Conservation (phyloP, 75 land plant genomes). For the Chamaecyparis obtusa region DNA sequence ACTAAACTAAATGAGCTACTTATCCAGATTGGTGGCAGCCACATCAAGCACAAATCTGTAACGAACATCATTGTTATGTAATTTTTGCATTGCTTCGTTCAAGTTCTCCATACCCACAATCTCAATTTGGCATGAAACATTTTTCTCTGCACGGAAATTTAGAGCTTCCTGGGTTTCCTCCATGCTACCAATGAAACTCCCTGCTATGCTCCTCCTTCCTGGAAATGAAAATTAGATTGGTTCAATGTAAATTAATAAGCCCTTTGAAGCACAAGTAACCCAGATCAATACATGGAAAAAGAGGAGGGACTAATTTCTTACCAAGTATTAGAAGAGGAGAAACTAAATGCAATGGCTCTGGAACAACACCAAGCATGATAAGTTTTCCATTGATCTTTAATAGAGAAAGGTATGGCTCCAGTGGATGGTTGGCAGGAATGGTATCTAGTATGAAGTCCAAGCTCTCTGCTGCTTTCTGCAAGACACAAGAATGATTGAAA, state of each 20-base stretch:
- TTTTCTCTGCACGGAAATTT: constrained; percentile 56
- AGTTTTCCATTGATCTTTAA: no score
- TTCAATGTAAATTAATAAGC: background rate
- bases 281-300: background rate
- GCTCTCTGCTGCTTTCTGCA: no score
- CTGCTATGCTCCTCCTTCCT: constrained; percentile 65
- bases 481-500: no score
- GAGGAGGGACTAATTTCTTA: constrained; percentile 10
- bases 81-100: constrained; percentile 66
- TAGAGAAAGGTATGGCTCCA: no score
- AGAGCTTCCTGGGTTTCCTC: constrained; percentile 67
- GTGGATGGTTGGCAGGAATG: no score
- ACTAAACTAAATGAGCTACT: background rate
- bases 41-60: constrained; percentile 87
- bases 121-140: constrained; percentile 61
- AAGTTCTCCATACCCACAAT: constrained; percentile 62
- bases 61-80: constrained; percentile 75
- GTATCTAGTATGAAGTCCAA: no score
- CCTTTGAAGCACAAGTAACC: background rate
- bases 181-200: constrained; percentile 36
- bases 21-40: constrained; percentile 44
- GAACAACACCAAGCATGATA: no score
- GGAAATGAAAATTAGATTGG: background rate
- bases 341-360: background rate
- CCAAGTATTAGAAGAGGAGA: constrained; percentile 63